Evolutionary conservation across 208 protist genomes (phyloP), one percentile per base, ranked within the genome.

Genomic region (Novymonas esmeraldas): DNA sequence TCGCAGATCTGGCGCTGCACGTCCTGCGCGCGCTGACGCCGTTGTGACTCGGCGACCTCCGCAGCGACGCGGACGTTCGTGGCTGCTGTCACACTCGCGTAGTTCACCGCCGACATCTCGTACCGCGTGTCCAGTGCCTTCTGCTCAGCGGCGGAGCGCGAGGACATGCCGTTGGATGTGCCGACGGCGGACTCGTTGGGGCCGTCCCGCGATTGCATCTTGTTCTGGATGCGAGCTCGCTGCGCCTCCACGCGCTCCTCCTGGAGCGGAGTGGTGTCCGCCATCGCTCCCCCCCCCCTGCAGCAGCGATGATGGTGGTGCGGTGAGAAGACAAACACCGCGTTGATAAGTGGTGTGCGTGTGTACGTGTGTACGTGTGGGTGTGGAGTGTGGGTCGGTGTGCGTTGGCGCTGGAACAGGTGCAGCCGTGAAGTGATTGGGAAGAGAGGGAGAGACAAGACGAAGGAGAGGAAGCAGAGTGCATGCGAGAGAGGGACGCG

Each of bases 11-110:
- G 54, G 9, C 84, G 79, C 39, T 76, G 66, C 28, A 83, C 77
- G 0, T 68, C 64, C 14, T 67, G 62, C 4, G 58, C 64, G 48
- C 90, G 74, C 26, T 87, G 82, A 13, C 92, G 82, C 11, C 93
- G 87, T 26, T 91, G 70, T 24, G 79, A 87, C 69, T 98, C 96
- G 5, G 77, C 69, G 10, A 64, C 63, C 60, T 87, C 84, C 0
- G 84, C 77, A 2, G 65, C 58, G n/a, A 92, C 86, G 31, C 79
- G 70, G 49, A 88, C 84, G 39, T 71, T 54, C 20, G 85, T 94
- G 16, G 96, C 79, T 2, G 85, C 81, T 11, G 79, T 56, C 41
- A 81, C 44, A 10, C 77, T 84, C 0, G 77, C 61, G 50, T 65
- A 51, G 51, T 76, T 83, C 10, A 89, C 18, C 2, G 61, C 63